Base-by-base conservation (phyloP, 805 yeast species). In the Saccharomycopsis fodiens region DNA sequence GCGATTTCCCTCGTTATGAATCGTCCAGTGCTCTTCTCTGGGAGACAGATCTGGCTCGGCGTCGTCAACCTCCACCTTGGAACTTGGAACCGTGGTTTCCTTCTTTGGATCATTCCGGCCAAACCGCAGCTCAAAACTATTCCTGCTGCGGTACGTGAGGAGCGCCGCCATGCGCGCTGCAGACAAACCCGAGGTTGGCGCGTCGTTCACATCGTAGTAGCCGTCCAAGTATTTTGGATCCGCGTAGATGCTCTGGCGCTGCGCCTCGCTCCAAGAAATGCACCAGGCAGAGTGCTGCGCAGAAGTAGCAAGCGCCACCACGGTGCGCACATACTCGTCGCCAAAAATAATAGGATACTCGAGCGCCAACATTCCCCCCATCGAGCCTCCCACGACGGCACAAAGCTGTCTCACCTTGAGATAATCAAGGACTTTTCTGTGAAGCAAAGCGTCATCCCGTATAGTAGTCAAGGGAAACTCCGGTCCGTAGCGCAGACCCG, bases 271-370 rank as follows among this genome's bases (percentile, higher is more conserved):
- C 98, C 98, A 93, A 3, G 96, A 85, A 35, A 93, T 93, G 54
- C 97, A 93, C 98, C 98, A 93, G 0, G 98, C 98, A 2, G 95
- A 83, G 37, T 89, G 95, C 58, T 94, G 72, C 0, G 97, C 96
- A 21, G 94, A 79, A 0, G 97, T 91, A 1, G 98, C 98, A 44
- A 91, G 65, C 0, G 96, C 91, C 12, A 91, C 80, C 19, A 85
- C 69, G 35, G 74, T 68, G 48, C 73, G 73, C 29, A 93, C 95
- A 59, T 76, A 93, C 2, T 70, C 73, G 1, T 68, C 60, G 3
- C 82, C 82, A 77, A 80, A 59, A 75, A 86, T 2, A 88, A 77
- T 74, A 86, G 49, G 54, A 34, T 48, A 93, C 61, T 93, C 98
- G 55, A 93, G 67, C 0, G 89, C 87, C 38, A 88, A 67, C 97